phyloP scores from a whole-genome alignment of 345 rosid genomes.

The Gossypium raimondii region DNA sequence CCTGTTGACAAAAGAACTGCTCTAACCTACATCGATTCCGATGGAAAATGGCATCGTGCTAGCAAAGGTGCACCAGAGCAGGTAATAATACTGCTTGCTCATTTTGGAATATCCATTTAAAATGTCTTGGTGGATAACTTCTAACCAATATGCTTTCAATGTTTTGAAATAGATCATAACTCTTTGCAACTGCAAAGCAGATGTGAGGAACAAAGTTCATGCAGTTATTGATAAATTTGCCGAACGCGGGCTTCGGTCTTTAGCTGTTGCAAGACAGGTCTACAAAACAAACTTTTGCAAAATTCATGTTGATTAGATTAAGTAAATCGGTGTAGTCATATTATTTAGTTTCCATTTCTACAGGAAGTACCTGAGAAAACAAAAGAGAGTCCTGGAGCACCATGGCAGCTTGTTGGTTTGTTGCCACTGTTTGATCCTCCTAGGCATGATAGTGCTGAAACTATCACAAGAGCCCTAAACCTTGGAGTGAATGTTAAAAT shows the following conservation, averaged over 20 bases:
- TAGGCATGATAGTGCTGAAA: conserved; percentile 95
- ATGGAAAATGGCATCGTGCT: conserved; percentile 76
- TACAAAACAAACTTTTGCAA: conserved; percentile 4
- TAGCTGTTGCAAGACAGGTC: conserved; percentile 92
- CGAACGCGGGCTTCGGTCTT: conserved; percentile 89
- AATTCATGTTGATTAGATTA: background rate
- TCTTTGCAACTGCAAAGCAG: conserved; percentile 76
- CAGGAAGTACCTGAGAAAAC: conserved; percentile 84
- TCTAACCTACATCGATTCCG: conserved; percentile 66
- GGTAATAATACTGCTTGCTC: conserved; percentile 31
- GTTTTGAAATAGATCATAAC: conserved; percentile 43
- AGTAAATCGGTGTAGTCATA: background rate
- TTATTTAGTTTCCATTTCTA: conserved; percentile 7
- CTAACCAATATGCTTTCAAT: background rate
- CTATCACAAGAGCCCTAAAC: conserved; percentile 84
- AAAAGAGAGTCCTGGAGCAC: conserved; percentile 71
- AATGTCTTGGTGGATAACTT: background rate
- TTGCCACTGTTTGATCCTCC: conserved; percentile 95
- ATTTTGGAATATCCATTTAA: background rate
- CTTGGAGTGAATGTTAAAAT: conserved; percentile 91
- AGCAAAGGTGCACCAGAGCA: conserved; percentile 97
- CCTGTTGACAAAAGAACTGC: conserved; percentile 95
- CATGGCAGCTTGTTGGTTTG: conserved; percentile 82
- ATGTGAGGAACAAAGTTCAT: conserved; percentile 65
- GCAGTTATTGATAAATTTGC: conserved; percentile 81